Base-by-base conservation (phyloP, 192 early-diverging fungal species). In the Coemansia sp. region DNA sequence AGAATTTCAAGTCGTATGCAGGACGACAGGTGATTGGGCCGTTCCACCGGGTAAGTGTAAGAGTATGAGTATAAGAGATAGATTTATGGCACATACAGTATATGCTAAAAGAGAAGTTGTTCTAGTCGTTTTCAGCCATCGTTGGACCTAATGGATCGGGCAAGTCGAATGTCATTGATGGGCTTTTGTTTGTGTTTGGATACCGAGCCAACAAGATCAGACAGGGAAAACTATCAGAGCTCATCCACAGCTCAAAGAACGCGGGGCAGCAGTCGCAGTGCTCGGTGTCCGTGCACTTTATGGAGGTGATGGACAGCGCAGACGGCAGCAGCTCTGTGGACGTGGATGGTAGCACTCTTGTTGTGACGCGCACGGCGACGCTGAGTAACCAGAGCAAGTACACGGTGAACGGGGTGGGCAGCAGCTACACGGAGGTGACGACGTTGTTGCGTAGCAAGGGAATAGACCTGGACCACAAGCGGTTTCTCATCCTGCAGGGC, bases 101-200 rank as follows among this genome's bases (percentile, higher is more conserved):
- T 11, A 40, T 40, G 24, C 24, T 26, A 59, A n/a, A n/a, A n/a
- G n/a, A n/a, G n/a, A n/a, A n/a, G n/a, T n/a, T n/a, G n/a, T 61
- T 41, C 32, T 73, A 82, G 67, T 85, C 84, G 19, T 83, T 85
- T 40, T 86, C 84, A n/a, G 81, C 84, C 6, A 84, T 99, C 48
- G 95, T 98, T 11, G 97, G 97, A 5, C 97, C 95, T 3, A 99
- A 99, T 58, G 95, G 95, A 27, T 96, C 93, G 11, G 97, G 95
- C 42, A 99, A 99, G 82, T 95, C 93, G 24, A 99, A 98, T 65
- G 97, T 99, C 11, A 98, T 99, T 58, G 97, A 99, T 65, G 90
- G 94, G 0, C 80, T 99, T 48, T 74, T 99, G 27, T 99, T 99
- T 73, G 97, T 99, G 35, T 99, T 99, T 87, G 97, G 97, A 15